Base-by-base conservation (phyloP, 1,139 yeast genomes). In the Kodamaea sp. region DNA sequence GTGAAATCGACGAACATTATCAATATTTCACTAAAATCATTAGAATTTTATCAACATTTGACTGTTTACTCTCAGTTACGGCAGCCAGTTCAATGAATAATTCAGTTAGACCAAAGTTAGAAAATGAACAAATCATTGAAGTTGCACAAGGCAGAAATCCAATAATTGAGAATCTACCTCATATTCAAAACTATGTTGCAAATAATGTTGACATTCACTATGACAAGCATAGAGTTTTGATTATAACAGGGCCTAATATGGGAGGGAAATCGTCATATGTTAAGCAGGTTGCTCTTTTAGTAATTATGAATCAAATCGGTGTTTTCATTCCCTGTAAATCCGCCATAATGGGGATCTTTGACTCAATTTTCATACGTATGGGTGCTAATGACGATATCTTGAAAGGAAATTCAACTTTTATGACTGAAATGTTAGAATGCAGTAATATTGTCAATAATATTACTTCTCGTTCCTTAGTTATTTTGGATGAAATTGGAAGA, bases 211-310 rank as follows among this genome's bases (percentile, higher is more conserved):
- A 58, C 2, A 73, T 87, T 65, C 50, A 66, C 3, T 57, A 62
- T 9, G 59, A 65, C 35, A 57, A 64, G 1, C 9, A 24, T 6
- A 62, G 85, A 29, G 75, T 81, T 1, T 62, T 84, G 46, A 71
- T 87, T 7, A 73, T 85, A 24, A 81, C 89, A 0, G 87, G 87
- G 0, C 86, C 89, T 0, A 82, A 82, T 46, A 82, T 82, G 89
- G 89, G 89, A 6, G 89, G 89, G 2, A 82, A 82, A 52, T 78
- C 84, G n/a, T 78, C 84, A 0, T 78, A 77, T 52, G 84, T 81
- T 24, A 70, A 83, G 32, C 84, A 80, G 44, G 67, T 79, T 8
- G 88, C 87, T 0, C 57, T 82, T 12, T 62, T 74, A 8, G 75
- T 73, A 3, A 74, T 82, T 7, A 65, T 75, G 73, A 60, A 75